Base-by-base conservation (phyloP, 495 filamentous ascomycete genomes). In the Trichocladium antarcticum region DNA sequence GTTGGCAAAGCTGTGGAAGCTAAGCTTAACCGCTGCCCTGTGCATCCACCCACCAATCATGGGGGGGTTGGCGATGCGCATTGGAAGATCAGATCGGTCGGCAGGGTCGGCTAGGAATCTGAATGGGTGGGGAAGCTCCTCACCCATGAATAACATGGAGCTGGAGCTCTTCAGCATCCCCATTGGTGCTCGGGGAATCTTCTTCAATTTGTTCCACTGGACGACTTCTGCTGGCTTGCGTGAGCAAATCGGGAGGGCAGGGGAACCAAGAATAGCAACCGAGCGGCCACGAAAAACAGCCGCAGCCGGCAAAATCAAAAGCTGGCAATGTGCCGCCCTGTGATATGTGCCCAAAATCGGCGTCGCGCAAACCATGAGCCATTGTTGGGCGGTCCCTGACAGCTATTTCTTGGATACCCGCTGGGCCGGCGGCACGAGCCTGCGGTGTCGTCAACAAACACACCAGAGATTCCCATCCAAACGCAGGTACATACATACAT, bases 171-270 rank as follows among this genome's bases (percentile, higher is more conserved):
- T 45, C 42, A 41, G 42, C 20, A 49, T 16, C 37, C 42, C 52
- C 49, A 56, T 59, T 59, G 57, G 54, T 31, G 27, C n/a, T 32
- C 32, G 45, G 37, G 40, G 12, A 16, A 27, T 3, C 3, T 21
- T 45, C 19, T 31, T 15, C 15, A 34, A 9, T 21, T 40, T 7
- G 22, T 28, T 42, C 31, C 24, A 42, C 31, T 49, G 45, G 40
- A 42, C 32, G n/a, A n/a, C 37, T 32, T 32, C 10, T 4, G 31
- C 10, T 3, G 31, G 27, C 27, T 29, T 46, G 28, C 15, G n/a
- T 17, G 31, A 27, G 20, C 42, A 32, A 19, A 42, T 21, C 35
- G 24, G 42, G 14, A 15, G 17, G 9, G 36, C 36, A 40, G 29
- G 34, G 34, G 22, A 38, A 16, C 27, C 45, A 49, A 40, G 39